Base-by-base conservation (phyloP, 208 protist species). In the Herpetomonas samuelpessoai region DNA sequence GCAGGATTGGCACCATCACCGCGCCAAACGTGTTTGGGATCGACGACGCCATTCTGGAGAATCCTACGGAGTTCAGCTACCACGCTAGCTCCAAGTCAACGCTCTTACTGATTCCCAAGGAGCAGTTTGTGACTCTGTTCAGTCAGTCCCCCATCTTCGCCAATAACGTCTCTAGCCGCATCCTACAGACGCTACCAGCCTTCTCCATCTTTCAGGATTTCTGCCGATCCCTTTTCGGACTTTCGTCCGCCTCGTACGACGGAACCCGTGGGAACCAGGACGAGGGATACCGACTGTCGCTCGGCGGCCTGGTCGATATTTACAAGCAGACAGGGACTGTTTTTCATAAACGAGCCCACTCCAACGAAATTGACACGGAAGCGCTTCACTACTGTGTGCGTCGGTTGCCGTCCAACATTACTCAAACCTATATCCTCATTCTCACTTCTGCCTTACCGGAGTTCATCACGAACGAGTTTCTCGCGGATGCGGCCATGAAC, bases 1-100 rank as follows among this genome's bases (percentile, higher is more conserved):
- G 85, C 10, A 78, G 85, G 24, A 79, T 92, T 27, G 85, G 81
- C 30, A 88, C 77, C 60, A 86, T 92, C 47, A 78, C 68, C 2
- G 79, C 85, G 9, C 81, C 85, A 14, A 92, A 83, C 47, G 60
- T 89, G 3, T 92, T 92, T 46, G 85, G 81, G 21, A 84, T 92
- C 22, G 85, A 92, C 59, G 78, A 88, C 53, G 81, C 80, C 52
- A 86, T 92, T 24, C 64, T 92, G n/a, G 81, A 86, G 27, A 89
- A 61, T 31, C 76, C 81, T 21, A 74, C 74, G 3, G 81, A 92
- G 60, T 92, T 92, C 58, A 87, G 79, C 27, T 92, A 87, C 51
- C 85, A 92, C 58, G 81, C 81, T 24, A 92, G 85, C 64, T 76
- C 80, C 31, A 57, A 65, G 65, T 59, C 71, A 14, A 87, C 79